Base-by-base conservation (phyloP, 2,329 filamentous ascomycete genomes). In the Sclerotinia spermophila region DNA sequence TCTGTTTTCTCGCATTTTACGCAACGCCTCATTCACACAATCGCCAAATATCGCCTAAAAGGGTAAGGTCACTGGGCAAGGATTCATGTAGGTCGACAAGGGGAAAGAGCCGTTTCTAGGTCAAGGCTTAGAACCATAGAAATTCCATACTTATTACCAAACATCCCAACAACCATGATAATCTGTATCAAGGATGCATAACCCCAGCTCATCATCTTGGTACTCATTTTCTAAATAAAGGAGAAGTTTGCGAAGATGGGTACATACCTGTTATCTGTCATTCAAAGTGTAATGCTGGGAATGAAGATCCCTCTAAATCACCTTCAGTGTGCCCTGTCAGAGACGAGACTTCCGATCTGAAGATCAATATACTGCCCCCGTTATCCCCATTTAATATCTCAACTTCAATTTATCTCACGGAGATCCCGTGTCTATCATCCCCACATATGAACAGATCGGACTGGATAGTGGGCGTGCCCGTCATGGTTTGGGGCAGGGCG, bases 31-130 rank as follows among this genome's bases (percentile, higher is more conserved):
- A 30, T 56, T 56, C 48, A 65, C 17, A 24, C 45, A 30, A 27
- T 69, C 67, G 67, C 67, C 44, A 69, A 69, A 55, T 44, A 30
- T 69, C 24, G 17, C 58, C 59, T 65, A 65, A 69, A 56, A 30
- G 35, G 30, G 67, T 69, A 69, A 69, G 67, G 56, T 55, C 30
- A 3, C n/a, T 33, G 27, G 40, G 35, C 59, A 24, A 56, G 59
- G 67, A 35, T 65, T 35, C 27, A 38, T 19, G 42, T 40, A 38
- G 35, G 27, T 35, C 27, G 51, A 55, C 59, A 45, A 69, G 60
- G 67, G 58, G 45, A 21, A 68, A 68, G 67, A 69, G 67, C 67
- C 67, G 67, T 69, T 69, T 51, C 67, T 56, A 69, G 45, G 59
- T 56, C 48, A 69, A 30, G 51, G 35, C 51, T 56, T 69, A 53